Evolutionary conservation across 2,329 filamentous ascomycete species (phyloP).

Genomic region (Botrytis fabae): DNA sequence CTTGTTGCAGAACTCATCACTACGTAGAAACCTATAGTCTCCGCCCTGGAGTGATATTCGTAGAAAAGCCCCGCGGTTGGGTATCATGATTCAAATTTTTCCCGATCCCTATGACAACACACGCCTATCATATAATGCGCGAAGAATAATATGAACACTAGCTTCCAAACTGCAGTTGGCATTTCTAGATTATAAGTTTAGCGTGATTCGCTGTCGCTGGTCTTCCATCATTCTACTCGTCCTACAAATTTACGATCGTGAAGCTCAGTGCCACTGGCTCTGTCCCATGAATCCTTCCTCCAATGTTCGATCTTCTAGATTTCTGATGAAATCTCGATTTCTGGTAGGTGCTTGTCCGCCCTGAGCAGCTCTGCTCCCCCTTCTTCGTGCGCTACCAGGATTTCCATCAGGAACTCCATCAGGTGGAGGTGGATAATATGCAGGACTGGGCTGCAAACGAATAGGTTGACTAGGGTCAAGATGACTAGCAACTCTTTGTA

Average conservation of each 20-base stretch:
- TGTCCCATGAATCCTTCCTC: slow-evolving; percentile 86
- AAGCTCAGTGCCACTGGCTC: slow-evolving; percentile 64
- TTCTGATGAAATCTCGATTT: slow-evolving; percentile 90
- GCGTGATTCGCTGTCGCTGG: slow-evolving; percentile 6
- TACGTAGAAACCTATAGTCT: slow-evolving; percentile 7
- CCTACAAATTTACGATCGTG: neutral
- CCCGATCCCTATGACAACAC: slow-evolving; percentile 20
- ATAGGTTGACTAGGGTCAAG: slow-evolving; percentile 94
- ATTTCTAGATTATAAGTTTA: slow-evolving; percentile 10
- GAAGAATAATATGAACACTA: slow-evolving; percentile 23
- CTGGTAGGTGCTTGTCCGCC: slow-evolving; percentile 53
- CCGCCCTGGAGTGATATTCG: neutral
- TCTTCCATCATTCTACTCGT: slow-evolving; percentile 10
- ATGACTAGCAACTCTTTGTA: slow-evolving; percentile 94
- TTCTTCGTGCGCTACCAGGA: slow-evolving; percentile 62
- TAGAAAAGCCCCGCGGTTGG: slow-evolving; percentile 21
- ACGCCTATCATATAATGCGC: slow-evolving; percentile 11
- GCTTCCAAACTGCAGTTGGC: slow-evolving; percentile 7
- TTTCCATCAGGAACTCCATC: slow-evolving; percentile 73
- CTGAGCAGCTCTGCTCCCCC: slow-evolving; percentile 71
- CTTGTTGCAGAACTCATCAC: slow-evolving; percentile 15
- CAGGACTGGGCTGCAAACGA: slow-evolving; percentile 88
- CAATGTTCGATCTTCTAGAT: slow-evolving; percentile 87
- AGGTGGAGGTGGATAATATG: slow-evolving; percentile 91
- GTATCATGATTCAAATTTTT: slow-evolving; percentile 25